Percentiles rank a stretch among this genome's conserved stretches.
phyloP scores from a whole-genome alignment of 202 grass and related monocot genomes.

The Alloteropsis angusta region DNA sequence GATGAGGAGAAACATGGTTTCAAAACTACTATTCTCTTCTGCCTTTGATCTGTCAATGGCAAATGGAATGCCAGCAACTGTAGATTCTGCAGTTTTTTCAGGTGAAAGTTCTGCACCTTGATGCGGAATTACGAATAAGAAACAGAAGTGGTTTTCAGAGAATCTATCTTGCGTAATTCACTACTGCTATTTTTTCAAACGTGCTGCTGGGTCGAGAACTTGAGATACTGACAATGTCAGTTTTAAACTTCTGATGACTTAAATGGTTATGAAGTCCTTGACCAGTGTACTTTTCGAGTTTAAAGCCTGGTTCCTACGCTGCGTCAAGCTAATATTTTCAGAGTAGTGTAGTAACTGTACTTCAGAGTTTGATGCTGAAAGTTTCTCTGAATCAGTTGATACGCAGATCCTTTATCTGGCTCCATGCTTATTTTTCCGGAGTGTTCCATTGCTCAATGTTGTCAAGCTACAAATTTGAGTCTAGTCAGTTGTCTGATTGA shows the following conservation, averaged over 20 bases:
- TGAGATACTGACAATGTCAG: background rate
- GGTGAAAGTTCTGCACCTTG: background rate
- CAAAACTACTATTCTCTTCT: background rate
- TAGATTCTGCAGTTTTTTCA: background rate
- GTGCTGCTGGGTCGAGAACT: background rate
- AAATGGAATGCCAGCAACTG: background rate
- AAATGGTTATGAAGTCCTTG: background rate
- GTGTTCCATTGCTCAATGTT: background rate
- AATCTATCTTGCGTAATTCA: background rate
- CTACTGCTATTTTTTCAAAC: too few relatives aligned
- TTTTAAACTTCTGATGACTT: background rate
- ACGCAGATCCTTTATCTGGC: background rate
- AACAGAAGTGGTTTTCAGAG: background rate
- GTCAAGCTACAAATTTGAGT: background rate
- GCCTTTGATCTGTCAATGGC: background rate
- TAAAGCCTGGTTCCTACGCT: background rate
- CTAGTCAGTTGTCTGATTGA: background rate
- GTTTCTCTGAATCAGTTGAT: background rate
- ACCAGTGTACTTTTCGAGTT: background rate
- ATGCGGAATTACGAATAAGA: background rate
- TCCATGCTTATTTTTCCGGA: background rate
- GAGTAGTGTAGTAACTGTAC: background rate
- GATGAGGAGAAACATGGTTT: background rate
- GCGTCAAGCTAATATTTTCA: background rate
- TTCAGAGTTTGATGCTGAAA: background rate